Conservation (phyloP, 495 filamentous ascomycete genomes). For the Cercophora sp. region DNA sequence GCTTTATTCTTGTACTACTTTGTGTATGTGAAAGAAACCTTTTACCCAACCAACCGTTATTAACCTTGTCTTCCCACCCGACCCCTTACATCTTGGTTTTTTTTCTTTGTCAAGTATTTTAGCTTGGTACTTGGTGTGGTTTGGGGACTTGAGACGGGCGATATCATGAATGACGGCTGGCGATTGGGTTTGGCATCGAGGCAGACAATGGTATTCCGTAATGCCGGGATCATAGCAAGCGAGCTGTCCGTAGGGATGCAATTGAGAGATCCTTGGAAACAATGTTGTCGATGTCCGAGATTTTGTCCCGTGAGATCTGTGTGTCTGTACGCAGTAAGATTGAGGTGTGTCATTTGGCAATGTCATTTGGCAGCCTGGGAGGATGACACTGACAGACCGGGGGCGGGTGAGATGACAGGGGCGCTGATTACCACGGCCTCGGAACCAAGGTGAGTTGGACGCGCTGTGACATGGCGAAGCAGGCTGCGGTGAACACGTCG, state of each 20-base stretch:
- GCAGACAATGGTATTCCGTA: not conserved
- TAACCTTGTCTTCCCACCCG: constrained; percentile 4
- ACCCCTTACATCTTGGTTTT: not conserved
- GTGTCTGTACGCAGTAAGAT: no score
- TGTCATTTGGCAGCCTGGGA: constrained; percentile 1
- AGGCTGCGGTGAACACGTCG: no score
- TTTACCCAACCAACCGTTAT: not conserved
- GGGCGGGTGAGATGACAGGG: not conserved
- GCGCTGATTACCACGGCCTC: not conserved
- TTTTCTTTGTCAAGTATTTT: constrained; percentile 3
- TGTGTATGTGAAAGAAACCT: constrained; percentile 13
- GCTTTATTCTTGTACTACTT: constrained; percentile 18
- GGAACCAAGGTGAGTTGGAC: not conserved
- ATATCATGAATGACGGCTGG: constrained; percentile 13
- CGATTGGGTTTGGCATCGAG: constrained; percentile 5
- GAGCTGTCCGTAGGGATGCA: not conserved
- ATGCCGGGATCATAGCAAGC: not conserved
- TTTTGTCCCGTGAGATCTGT: not conserved
- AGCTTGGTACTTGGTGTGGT: not conserved
- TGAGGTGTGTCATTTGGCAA: no score
- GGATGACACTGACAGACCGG: no score
- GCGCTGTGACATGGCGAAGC: not conserved
- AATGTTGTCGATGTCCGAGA: not conserved
- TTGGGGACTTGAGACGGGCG: not conserved
- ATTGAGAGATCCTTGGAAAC: constrained; percentile 3